Evolutionary conservation across 192 early-diverging fungal species (phyloP).

Genomic region (Backusella mclennaniae): DNA sequence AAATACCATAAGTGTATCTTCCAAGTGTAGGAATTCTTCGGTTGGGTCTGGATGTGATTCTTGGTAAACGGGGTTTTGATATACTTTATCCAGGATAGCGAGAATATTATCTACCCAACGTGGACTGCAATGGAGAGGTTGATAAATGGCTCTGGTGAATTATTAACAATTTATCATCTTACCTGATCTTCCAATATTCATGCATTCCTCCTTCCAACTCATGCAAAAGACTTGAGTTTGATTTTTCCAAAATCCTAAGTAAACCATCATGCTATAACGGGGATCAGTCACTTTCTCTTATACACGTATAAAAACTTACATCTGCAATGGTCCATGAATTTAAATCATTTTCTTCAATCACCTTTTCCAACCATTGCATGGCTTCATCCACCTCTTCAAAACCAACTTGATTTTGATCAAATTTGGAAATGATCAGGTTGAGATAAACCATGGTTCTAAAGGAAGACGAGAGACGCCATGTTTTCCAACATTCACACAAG

Average conservation of each 20-base stretch:
- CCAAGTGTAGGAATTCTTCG: conserved; percentile 15
- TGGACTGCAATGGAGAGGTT: conserved; percentile 9
- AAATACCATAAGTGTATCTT: conserved; percentile 27
- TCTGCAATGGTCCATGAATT: conserved; percentile 55
- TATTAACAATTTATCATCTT: not conserved
- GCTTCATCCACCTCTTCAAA: conserved; percentile 44
- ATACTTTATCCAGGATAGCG: conserved; percentile 26
- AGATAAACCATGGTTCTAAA: conserved; percentile 49
- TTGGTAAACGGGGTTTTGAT: conserved; percentile 26
- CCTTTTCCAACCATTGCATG: conserved; percentile 34
- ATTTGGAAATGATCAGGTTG: conserved; percentile 46
- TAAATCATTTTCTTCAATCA: conserved; percentile 47
- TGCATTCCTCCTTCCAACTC: conserved; percentile 28
- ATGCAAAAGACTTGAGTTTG: conserved; percentile 43
- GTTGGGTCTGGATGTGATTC: conserved; percentile 25
- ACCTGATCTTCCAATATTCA: conserved; percentile 35
- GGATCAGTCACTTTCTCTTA: too few species aligned
- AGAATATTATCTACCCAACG: conserved; percentile 30
- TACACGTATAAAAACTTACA: conserved; percentile 26
- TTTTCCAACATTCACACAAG: conserved; percentile 63
- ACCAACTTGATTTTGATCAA: conserved; percentile 36
- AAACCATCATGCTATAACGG: conserved; percentile 41
- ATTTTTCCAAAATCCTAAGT: conserved; percentile 44
- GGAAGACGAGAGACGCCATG: conserved; percentile 59
- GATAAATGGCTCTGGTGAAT: too few species aligned